Percentiles rank a stretch among this genome's conserved stretches.
Evolutionary conservation across 2,329 filamentous ascomycete genomes (phyloP).

Genomic region (Calonectria crousiana): DNA sequence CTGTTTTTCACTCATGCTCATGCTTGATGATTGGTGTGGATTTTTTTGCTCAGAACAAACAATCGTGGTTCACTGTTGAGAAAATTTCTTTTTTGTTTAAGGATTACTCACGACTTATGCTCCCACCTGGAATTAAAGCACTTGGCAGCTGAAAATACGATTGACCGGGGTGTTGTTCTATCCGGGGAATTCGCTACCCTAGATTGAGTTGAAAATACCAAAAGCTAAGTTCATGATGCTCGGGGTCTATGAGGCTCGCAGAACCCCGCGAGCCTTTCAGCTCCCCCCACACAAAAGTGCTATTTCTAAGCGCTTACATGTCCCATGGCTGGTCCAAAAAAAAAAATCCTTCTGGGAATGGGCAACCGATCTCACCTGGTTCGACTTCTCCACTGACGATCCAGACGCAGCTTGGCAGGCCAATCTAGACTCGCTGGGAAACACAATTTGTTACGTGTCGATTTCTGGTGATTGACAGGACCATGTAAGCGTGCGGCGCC

Average conservation of each 20-base stretch:
- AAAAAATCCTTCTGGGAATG: background rate
- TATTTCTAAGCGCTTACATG: conserved; percentile 1
- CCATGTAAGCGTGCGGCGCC: background rate
- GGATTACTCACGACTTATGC: background rate
- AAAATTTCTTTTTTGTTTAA: background rate
- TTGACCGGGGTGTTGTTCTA: background rate
- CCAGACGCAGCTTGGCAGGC: background rate
- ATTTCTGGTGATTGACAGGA: background rate
- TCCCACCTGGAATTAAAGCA: background rate
- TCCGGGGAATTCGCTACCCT: background rate
- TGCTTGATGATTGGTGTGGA: background rate
- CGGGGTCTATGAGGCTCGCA: background rate
- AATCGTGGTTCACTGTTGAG: background rate
- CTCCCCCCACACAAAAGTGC: background rate
- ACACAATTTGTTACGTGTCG: background rate
- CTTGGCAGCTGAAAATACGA: background rate
- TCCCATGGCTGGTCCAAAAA: background rate
- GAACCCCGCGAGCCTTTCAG: background rate
- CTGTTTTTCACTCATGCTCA: background rate
- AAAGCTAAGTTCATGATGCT: background rate
- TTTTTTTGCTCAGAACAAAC: background rate
- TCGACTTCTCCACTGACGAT: background rate
- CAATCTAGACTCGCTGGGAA: background rate
- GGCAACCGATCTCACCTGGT: background rate
- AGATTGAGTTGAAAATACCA: background rate